phyloP scores from a whole-genome alignment of 192 early-diverging fungal species.

The Diversispora eburnea region DNA sequence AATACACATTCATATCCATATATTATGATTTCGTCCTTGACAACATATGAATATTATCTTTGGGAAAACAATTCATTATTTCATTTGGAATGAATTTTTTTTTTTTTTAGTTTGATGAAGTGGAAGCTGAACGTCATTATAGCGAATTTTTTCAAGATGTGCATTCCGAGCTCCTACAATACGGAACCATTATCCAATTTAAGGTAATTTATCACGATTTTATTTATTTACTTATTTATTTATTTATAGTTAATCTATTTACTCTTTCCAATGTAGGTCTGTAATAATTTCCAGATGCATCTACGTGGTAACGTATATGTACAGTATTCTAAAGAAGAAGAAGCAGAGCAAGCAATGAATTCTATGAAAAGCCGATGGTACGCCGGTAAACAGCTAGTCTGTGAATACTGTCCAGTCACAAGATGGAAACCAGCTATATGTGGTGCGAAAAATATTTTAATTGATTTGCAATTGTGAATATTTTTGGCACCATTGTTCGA shows the following conservation, averaged over 20 bases:
- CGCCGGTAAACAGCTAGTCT: constrained; percentile 37
- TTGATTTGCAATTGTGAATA: background rate
- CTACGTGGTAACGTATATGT: constrained; percentile 48
- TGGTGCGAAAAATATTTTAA: constrained; percentile 30
- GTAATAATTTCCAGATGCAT: constrained; percentile 40
- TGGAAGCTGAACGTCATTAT: constrained; percentile 37
- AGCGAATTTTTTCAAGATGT: constrained; percentile 44
- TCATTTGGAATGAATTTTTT: constrained; percentile 2
- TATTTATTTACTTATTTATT: background rate
- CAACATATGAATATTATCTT: background rate
- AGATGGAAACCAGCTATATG: constrained; percentile 48
- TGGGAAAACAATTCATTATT: background rate
- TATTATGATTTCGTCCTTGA: constrained; percentile 13
- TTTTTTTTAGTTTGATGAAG: constrained; percentile 34
- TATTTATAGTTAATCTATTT: too few species aligned
- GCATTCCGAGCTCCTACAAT: constrained; percentile 36
- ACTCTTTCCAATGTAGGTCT: constrained; percentile 26
- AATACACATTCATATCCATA: background rate
- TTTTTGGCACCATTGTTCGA: background rate
- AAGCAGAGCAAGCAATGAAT: constrained; percentile 35
- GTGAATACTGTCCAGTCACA: constrained; percentile 38
- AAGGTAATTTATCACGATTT: constrained; percentile 27
- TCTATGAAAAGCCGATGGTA: constrained; percentile 41
- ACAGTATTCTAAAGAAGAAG: constrained; percentile 41
- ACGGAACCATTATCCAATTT: constrained; percentile 42